Conservation (phyloP, 805 yeast species). For the Kluyveromyces aestuarii region DNA sequence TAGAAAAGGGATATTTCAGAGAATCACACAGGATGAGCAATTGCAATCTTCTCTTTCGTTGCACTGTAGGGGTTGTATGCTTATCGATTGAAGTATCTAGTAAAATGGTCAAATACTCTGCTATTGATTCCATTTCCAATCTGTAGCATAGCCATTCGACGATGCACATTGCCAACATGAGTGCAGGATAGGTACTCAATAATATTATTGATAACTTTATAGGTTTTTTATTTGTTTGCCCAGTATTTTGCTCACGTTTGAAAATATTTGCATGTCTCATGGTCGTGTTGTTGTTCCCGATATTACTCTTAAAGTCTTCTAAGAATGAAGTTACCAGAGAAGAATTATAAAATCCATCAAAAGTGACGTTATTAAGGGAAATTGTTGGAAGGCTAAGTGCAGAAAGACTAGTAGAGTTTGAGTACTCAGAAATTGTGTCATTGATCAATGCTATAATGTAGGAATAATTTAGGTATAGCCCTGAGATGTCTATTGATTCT, state of each 20-base stretch:
- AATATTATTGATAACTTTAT: background rate
- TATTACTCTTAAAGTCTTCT: background rate
- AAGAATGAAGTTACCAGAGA: background rate
- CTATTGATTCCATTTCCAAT: background rate
- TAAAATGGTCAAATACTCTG: background rate
- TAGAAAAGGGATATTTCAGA: background rate
- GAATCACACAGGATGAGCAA: background rate
- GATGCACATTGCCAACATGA: background rate
- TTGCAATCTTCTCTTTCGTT: background rate
- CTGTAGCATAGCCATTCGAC: background rate
- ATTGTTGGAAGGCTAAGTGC: background rate
- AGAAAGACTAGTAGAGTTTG: background rate
- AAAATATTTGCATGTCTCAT: background rate
- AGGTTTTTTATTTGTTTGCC: background rate
- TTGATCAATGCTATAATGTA: conserved; percentile 7
- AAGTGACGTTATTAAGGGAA: background rate
- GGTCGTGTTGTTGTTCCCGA: background rate
- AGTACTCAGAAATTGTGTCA: conserved; percentile 4
- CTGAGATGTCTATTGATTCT: background rate
- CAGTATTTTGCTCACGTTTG: background rate
- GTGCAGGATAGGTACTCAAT: background rate
- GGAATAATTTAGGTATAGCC: conserved; percentile 8
- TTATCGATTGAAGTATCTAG: no score
- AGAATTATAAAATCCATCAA: background rate
- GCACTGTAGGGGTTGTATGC: background rate